Evolutionary conservation across 2,329 filamentous ascomycete species (phyloP), one percentile per base, ranked within the genome.

Genomic region (Pseudogymnoascus sp.): DNA sequence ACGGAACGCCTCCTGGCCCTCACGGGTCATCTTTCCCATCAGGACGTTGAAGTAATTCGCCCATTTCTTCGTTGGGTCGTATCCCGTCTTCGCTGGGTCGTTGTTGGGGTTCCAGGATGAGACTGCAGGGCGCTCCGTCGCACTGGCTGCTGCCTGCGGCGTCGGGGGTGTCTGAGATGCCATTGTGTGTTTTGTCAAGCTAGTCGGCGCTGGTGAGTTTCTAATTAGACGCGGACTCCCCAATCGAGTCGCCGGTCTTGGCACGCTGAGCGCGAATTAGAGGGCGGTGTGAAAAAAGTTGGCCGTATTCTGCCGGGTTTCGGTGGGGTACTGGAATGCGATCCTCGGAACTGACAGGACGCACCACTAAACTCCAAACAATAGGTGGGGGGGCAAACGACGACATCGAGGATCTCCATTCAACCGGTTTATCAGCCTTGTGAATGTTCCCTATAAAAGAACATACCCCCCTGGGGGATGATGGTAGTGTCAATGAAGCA

Each of bases 41-140:
- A 96, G 78, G 75, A 92, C 88, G 68, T 84, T 84, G 81, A 95
- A 97, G 78, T 92, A 88, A 78, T 89, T 96, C 72, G 88, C 82
- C 88, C 90, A 96, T 64, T 75, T 75, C 50, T 78, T 79, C 67
- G 78, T 69, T 59, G 84, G 84, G 74, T 86, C 82, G 78, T 86
- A 87, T 66, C 84, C 83, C 21, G 84, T 86, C 65, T 81, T 78
- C 63, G 77, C 73, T 41, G 84, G 83, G 73, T 86, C 81, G 73
- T 86, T 86, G 66, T 61, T 29, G 13, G 64, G 61, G 26, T 40
- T 36, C n/a, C 58, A 59, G 26, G 62, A 60, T n/a, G 33, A 33
- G 35, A 60, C 33, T 15, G 50, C 57, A 26, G 62, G 39, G 40
- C 35, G 61, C 21, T 44, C 59, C 7, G 33, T 17, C 24, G 62